phyloP scores from a whole-genome alignment of 2,329 filamentous ascomycete genomes.

The Paracoccidioides brasiliensis region DNA sequence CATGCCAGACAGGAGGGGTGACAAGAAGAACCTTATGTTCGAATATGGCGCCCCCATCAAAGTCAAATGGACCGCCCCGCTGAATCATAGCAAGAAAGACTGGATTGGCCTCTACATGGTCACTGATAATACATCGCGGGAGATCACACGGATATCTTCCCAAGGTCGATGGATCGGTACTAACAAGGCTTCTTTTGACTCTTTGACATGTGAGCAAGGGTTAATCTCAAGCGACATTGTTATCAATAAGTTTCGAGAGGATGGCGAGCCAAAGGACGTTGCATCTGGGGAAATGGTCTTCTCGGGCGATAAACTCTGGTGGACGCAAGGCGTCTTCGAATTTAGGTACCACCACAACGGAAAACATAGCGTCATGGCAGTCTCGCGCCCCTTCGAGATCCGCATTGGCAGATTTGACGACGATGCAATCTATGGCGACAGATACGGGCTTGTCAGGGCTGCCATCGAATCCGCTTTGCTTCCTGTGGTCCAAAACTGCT shows the following conservation, averaged over 20 bases:
- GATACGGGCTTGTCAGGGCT: constrained; percentile 43
- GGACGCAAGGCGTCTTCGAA: constrained; percentile 92
- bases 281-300: constrained; percentile 76
- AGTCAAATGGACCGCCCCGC: constrained; percentile 80
- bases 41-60: constrained; percentile 84
- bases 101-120: constrained; percentile 97
- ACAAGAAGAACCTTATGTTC: constrained; percentile 62
- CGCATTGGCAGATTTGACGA: constrained; percentile 70
- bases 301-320: constrained; percentile 87
- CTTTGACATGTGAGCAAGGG: constrained; percentile 58
- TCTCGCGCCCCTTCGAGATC: constrained; percentile 88
- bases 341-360: constrained; percentile 94
- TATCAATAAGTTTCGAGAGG: constrained; percentile 32
- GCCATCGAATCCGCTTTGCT: constrained; percentile 67
- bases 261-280: constrained; percentile 42
- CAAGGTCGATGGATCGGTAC: constrained; percentile 83
- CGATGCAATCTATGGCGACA: constrained; percentile 49
- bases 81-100: constrained; percentile 76
- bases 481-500: constrained; percentile 77
- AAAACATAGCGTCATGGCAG: constrained; percentile 83
- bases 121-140: constrained; percentile 77
- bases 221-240: constrained; percentile 58
- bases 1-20: constrained; percentile 45
- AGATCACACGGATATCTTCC: constrained; percentile 70
- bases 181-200: constrained; percentile 62